These are phyloP conservation scores for Boechera stricta DNA, from an alignment of 345 rosid genomes.

Conservation along the genomic window DNA sequence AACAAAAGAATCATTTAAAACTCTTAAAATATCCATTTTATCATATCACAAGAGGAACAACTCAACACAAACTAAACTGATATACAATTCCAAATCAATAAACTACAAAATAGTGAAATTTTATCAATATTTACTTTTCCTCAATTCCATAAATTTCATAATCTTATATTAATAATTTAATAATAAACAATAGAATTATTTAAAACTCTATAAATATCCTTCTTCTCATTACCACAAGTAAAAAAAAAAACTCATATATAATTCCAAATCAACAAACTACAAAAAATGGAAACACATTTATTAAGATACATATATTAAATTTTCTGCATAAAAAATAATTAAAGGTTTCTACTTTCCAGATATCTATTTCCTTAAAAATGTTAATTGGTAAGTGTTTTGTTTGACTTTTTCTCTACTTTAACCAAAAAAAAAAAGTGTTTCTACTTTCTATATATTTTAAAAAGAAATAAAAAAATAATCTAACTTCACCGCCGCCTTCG, in stretches of 20 bases:
- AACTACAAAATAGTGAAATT: neutral
- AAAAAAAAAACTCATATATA: neutral
- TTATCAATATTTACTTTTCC: neutral
- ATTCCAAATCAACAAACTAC: neutral
- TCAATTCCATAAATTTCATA: neutral
- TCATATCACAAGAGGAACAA: neutral
- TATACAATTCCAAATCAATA: neutral
- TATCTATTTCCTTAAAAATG: neutral
- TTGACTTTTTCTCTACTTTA: neutral
- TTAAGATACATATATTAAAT: neutral
- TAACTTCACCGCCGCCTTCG: constrained; percentile 29
- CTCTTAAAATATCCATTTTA: neutral
- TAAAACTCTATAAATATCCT: neutral
- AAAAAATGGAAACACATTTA: neutral
- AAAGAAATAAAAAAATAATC: neutral
- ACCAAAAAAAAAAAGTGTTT: neutral
- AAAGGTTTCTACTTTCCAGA: neutral
- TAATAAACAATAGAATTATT: neutral
- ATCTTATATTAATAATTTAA: neutral
- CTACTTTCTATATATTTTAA: neutral
- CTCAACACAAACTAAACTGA: neutral
- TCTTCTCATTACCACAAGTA: neutral
- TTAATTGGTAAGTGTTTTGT: neutral
- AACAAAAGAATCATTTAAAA: neutral
- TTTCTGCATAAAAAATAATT: neutral